Percentiles rank a stretch among this genome's conserved stretches.
These are phyloP conservation scores for Aspergillus ostianus DNA, from an alignment of 495 filamentous ascomycete species.

Conservation along the genomic window DNA sequence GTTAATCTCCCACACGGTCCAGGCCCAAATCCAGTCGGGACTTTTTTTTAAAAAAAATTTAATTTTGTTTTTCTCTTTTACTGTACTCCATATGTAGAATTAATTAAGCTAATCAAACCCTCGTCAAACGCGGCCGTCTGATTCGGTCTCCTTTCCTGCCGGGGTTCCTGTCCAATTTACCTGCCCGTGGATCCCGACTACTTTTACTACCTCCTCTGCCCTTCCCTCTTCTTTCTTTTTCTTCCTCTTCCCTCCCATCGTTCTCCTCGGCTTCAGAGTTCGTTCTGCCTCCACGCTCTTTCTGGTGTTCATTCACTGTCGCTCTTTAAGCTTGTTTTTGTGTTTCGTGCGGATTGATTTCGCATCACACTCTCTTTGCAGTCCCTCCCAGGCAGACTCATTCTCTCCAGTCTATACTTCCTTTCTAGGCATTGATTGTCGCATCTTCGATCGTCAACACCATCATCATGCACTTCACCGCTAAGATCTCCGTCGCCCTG, in stretches of 20 bases:
- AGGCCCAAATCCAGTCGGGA: neutral
- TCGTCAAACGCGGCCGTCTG: neutral
- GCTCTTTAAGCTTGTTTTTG: constrained; percentile 32
- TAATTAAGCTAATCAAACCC: neutral
- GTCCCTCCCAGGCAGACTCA: neutral
- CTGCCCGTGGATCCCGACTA: neutral
- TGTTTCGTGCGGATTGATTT: constrained; percentile 47
- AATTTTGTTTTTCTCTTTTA: no score
- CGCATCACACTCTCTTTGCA: constrained; percentile 33
- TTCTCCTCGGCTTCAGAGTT: constrained; percentile 32
- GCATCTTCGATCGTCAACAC: constrained; percentile 1
- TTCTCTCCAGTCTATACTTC: neutral
- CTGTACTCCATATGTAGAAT: neutral
- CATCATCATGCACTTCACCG: constrained; percentile 40
- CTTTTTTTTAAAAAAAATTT: no score
- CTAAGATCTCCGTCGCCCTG: constrained; percentile 48
- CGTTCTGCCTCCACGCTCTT: constrained; percentile 27
- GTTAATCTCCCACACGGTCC: neutral
- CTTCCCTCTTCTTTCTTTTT: constrained; percentile 10
- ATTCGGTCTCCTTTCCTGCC: neutral
- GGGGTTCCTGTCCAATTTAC: neutral
- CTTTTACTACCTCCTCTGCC: constrained; percentile 12
- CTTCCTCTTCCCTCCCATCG: constrained; percentile 25
- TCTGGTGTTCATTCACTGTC: constrained; percentile 18
- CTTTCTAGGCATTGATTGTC: constrained; percentile 29